These are phyloP conservation scores for Buddleja alternifolia DNA, from an alignment of 257 asterid genomes.

Conservation along the genomic window DNA sequence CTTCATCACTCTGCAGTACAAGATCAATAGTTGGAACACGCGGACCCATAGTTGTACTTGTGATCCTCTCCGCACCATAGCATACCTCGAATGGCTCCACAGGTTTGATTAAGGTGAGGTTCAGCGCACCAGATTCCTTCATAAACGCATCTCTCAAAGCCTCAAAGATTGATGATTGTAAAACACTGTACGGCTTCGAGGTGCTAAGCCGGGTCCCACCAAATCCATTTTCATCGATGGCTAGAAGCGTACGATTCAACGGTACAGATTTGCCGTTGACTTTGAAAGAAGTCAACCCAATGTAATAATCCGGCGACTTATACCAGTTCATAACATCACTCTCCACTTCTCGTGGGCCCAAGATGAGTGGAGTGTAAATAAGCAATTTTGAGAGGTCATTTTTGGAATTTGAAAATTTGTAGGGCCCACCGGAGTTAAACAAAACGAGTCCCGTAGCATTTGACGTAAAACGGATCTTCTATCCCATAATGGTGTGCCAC, in stretches of 20 bases:
- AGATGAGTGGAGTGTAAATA: slow-evolving; percentile 35
- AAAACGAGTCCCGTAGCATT: slow-evolving; percentile 31
- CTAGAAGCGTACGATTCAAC: slow-evolving; percentile 31
- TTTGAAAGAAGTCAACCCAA: slow-evolving; percentile 34
- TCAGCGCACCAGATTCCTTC: slow-evolving; percentile 27
- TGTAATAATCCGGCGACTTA: slow-evolving; percentile 41
- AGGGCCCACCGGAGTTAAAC: slow-evolving; percentile 39
- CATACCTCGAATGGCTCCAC: slow-evolving; percentile 36
- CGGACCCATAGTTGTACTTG: slow-evolving; percentile 29
- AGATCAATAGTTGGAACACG: slow-evolving; percentile 38
- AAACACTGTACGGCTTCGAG: slow-evolving; percentile 29
- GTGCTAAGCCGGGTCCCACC: slow-evolving; percentile 42
- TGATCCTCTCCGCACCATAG: slow-evolving; percentile 15
- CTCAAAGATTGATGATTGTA: slow-evolving; percentile 32
- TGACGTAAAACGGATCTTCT: too few species aligned
- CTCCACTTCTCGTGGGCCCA: slow-evolving; percentile 27
- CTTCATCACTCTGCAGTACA: too few species aligned
- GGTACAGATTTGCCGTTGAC: slow-evolving; percentile 27
- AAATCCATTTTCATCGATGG: slow-evolving; percentile 28
- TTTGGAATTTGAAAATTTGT: slow-evolving; percentile 25
- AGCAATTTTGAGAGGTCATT: slow-evolving; percentile 32
- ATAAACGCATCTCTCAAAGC: slow-evolving; percentile 32
- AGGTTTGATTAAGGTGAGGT: slow-evolving; percentile 23
- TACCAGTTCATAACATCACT: slow-evolving; percentile 22
- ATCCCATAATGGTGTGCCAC: too few species aligned